Percentiles rank a stretch among this genome's conserved stretches.
phyloP scores from a whole-genome alignment of 148 eudicot species.

The Chenopodium album region DNA sequence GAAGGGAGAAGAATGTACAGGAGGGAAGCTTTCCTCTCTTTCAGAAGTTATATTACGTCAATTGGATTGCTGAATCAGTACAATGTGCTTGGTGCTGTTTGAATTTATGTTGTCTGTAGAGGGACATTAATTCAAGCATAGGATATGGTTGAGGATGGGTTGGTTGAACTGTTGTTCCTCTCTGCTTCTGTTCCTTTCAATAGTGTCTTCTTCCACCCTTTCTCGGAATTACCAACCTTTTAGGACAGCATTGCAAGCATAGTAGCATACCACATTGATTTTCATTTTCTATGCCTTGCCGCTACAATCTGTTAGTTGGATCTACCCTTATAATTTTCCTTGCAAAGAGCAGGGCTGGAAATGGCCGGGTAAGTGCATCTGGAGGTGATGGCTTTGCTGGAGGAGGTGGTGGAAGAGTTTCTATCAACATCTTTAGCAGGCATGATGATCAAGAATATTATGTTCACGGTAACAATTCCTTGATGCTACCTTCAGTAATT shows the following conservation, averaged over 20 bases:
- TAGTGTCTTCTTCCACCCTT: slow-evolving; percentile 4
- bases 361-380: slow-evolving; percentile 67
- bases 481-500: not conserved
- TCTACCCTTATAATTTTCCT: slow-evolving; percentile 4
- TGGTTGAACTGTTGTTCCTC: not conserved
- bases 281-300: slow-evolving; percentile 3
- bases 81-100: not conserved
- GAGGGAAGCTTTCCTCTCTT: not conserved
- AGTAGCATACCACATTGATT: slow-evolving; percentile 9
- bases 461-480: slow-evolving; percentile 61
- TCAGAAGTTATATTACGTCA: not conserved
- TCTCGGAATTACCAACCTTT: slow-evolving; percentile 4
- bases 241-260: slow-evolving; percentile 5
- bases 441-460: slow-evolving; percentile 60
- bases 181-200: not conserved
- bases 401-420: slow-evolving; percentile 96
- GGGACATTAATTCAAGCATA: not conserved
- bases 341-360: slow-evolving; percentile 66
- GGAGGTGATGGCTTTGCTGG: slow-evolving; percentile 99
- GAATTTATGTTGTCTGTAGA: not conserved
- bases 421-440: slow-evolving; percentile 61
- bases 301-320: slow-evolving; percentile 10
- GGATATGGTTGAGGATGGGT: not conserved
- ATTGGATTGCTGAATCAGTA: not conserved
- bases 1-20: not conserved